phyloP scores from a whole-genome alignment of 1,139 yeast species.

The Casaregolazyma lundiana region DNA sequence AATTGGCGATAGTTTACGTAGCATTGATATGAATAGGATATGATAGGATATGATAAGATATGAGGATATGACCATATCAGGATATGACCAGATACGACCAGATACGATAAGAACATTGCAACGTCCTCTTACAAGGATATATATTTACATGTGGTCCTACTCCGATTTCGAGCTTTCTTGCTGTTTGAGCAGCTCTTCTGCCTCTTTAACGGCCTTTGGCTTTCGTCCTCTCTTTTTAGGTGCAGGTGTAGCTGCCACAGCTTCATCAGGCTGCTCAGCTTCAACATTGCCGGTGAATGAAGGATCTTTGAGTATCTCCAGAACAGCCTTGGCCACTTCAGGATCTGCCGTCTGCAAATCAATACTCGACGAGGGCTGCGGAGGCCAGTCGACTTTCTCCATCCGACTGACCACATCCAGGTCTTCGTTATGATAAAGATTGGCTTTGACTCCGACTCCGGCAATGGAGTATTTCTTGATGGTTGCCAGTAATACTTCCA shows the following conservation, averaged over 20 bases:
- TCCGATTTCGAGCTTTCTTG: neutral
- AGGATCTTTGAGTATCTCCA: conserved; percentile 64
- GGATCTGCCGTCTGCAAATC: conserved; percentile 37
- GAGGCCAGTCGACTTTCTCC: conserved; percentile 14
- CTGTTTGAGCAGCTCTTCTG: neutral
- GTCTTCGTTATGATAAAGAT: conserved; percentile 57
- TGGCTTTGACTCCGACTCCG: conserved; percentile 81
- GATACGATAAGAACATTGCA: too few relatives aligned
- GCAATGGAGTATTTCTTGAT: conserved; percentile 71
- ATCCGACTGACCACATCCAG: conserved; percentile 33
- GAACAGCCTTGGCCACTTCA: conserved; percentile 66
- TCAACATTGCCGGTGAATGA: conserved; percentile 41
- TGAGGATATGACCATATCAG: neutral
- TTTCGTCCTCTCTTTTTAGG: neutral
- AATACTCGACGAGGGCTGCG: conserved; percentile 13
- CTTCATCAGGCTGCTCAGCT: neutral
- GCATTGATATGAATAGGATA: too few relatives aligned
- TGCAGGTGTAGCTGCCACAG: neutral
- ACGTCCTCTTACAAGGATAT: too few relatives aligned
- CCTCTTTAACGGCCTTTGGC: neutral
- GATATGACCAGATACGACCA: too few relatives aligned
- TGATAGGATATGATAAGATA: neutral
- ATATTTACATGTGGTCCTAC: neutral
- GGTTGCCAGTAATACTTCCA: conserved; percentile 78
- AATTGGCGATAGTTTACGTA: neutral